These are phyloP conservation scores for Halophytophthora batemanensis DNA, from an alignment of 352 stramenopile species.

Conservation along the genomic window DNA sequence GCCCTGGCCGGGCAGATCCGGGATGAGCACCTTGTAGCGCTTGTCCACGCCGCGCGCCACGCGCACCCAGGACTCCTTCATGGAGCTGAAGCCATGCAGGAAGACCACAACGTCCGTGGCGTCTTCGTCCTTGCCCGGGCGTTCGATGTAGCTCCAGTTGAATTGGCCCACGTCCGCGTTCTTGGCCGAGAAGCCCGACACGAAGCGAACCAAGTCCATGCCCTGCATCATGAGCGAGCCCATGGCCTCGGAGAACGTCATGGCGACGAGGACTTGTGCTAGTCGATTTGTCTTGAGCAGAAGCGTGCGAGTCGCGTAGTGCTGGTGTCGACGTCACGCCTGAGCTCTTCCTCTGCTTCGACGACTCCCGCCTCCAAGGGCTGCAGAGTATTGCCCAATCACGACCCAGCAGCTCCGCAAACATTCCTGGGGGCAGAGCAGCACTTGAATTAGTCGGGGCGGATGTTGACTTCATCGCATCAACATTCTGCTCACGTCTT, in stretches of 20 bases:
- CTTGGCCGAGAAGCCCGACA: slow-evolving; percentile 49
- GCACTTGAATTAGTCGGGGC: no score
- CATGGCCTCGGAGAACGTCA: slow-evolving; percentile 6
- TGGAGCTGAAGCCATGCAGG: slow-evolving; percentile 68
- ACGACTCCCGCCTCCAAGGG: no score
- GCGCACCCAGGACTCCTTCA: slow-evolving; percentile 66
- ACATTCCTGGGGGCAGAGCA: no score
- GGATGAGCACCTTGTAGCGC: slow-evolving; percentile 55
- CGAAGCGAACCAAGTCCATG: slow-evolving; percentile 54
- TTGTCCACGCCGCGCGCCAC: slow-evolving; percentile 50
- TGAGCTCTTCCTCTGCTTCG: no score
- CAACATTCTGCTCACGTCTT: no score
- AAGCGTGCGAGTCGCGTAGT: no score
- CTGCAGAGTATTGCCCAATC: no score
- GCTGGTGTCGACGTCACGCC: no score
- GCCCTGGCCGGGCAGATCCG: slow-evolving; percentile 67
- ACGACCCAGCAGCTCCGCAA: no score
- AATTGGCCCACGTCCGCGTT: slow-evolving; percentile 44
- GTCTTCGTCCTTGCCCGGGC: slow-evolving; percentile 33
- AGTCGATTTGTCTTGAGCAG: no score
- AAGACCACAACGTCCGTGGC: slow-evolving; percentile 56
- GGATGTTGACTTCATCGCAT: no score
- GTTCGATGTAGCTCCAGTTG: slow-evolving; percentile 75
- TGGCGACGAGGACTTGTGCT: no score
- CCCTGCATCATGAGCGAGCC: slow-evolving; percentile 30